Base-by-base conservation (phyloP, 345 rosid species). In the rapeseed (Brassica napus) region DNA sequence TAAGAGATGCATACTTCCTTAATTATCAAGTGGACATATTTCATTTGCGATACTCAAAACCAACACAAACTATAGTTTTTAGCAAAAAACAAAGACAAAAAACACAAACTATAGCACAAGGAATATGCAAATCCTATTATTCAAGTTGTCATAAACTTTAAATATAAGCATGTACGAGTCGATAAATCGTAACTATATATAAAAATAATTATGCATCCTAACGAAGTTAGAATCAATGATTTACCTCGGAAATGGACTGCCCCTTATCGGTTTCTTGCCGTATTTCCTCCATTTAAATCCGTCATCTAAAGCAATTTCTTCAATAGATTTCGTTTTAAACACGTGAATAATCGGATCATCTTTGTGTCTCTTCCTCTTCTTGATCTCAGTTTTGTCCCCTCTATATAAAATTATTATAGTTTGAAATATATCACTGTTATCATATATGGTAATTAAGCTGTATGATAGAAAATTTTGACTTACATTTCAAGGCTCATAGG, bases 271-370 rank as follows among this genome's bases (percentile, higher is more conserved):
- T 73, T 86, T 86, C 70, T 85, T 85, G 66, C 89, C 89, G 42
- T 86, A 86, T 57, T 86, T 86, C 58, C 85, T 64, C 89, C 89
- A 86, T 77, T 65, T 81, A 65, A 35, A 86, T 3, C 89, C 89
- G 18, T 61, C 65, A 12, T 61, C 65, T 12, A 28, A 61, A 61
- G 16, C 7, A 58, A 1, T 12, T 61, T 59, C 65, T 60, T 28
- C 8, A 14, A 12, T 5, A 12, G 35, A 5, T 61, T 61, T 61
- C 9, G 87, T 85, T 66, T 73, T 72, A 73, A 78, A 77, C 0
- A 65, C 28, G 35, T 81, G 83, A 44, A 76, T 37, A 10, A 74
- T 71, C 3, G 7, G 21, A n/a, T 58, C 69, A 0, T 71, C 68
- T 71, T 65, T 69, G 59, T 57, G 32, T 57, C 77, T 75, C 80